Conservation (phyloP, 2,329 filamentous ascomycete genomes). For the Cercospora sesami region DNA sequence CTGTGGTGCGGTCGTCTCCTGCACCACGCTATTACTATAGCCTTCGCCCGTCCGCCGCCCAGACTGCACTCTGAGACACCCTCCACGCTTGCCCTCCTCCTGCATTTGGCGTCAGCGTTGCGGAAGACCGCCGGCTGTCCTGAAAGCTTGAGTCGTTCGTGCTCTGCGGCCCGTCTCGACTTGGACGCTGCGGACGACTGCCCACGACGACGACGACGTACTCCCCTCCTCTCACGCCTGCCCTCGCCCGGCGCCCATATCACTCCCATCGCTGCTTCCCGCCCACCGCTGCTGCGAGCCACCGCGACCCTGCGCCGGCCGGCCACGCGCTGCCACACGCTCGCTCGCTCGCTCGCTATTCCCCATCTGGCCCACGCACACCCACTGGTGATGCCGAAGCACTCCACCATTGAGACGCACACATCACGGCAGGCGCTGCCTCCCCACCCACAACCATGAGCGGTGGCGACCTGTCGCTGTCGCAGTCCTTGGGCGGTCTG, state of each 20-base stretch:
- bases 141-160: background rate
- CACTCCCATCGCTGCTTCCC: background rate
- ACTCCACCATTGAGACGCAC: conserved; percentile 11
- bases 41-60: background rate
- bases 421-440: conserved; percentile 15
- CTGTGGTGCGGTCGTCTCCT: background rate
- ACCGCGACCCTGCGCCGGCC: background rate
- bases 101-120: background rate
- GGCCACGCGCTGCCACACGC: conserved; percentile 7
- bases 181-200: background rate
- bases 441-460: conserved; percentile 63
- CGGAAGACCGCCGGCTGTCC: background rate
- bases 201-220: background rate
- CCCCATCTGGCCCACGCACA: background rate
- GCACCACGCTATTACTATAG: background rate
- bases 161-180: background rate
- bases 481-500: conserved; percentile 86
- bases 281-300: background rate
- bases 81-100: background rate
- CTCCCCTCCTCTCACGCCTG: background rate
- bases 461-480: conserved; percentile 80
- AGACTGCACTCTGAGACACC: background rate
- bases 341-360: conserved; percentile 17
- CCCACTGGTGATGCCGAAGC: conserved; percentile 14
- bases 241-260: background rate